Evolutionary conservation across 2,329 filamentous ascomycete genomes (phyloP), one percentile per base, ranked within the genome.

Genomic region (Colletotrichum sp.): DNA sequence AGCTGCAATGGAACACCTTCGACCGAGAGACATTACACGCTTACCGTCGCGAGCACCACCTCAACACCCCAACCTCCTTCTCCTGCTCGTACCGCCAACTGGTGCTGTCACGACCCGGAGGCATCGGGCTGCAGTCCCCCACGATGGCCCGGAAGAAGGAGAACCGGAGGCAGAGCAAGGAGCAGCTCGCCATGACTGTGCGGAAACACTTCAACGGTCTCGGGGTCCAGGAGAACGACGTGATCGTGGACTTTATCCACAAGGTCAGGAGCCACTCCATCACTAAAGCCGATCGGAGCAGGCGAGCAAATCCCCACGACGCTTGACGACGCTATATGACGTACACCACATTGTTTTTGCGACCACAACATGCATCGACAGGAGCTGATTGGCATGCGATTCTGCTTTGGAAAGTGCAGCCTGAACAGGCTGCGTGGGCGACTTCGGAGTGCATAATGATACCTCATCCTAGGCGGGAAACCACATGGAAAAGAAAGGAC

Each of bases 191-290:
- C 10, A 89, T 92, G 78, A 89, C 91, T 3, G 93, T 96, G 65
- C 90, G 95, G 78, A 96, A 95, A 83, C 94, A 97, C 85, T 97
- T 97, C 86, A 97, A 97, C 82, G 92, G 92, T 39, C 89, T 95
- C 78, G 94, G 93, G 18, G 91, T 96, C 55, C 93, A 93, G 78
- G 95, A 98, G 86, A 95, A 93, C 82, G 95, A 97, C 80, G 93
- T 96, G 78, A 94, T 97, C 73, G 94, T 96, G 72, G 94, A 95
- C 78, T 92, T 95, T 82, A 88, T 96, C 77, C 95, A 95, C 88
- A 94, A 92, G 81, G 89, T 95, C 34, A 72, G 70, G 49, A 77
- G 77, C 39, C 77, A 78, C 8, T 55, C 76, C 21, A 71, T 78
- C n/a, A 73, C 77, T 18, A 76, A 77, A 52, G 64, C 69, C 52